These are phyloP conservation scores for Ophiostoma ulmi DNA, from an alignment of 2,329 filamentous ascomycete species.

Conservation along the genomic window DNA sequence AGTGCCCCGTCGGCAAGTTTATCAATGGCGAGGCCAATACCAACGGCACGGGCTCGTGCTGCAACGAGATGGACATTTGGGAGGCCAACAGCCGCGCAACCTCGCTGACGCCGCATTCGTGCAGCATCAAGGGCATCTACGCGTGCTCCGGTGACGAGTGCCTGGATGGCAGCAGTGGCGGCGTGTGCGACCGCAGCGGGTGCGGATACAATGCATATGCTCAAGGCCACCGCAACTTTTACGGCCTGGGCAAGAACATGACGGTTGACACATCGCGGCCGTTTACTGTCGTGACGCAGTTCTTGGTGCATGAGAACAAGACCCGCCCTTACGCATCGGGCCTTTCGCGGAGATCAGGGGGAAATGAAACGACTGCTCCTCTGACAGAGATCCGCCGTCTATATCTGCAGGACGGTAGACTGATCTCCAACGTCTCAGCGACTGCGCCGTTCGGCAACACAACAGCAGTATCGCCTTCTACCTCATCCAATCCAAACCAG, in stretches of 20 bases:
- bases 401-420: neutral
- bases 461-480: neutral
- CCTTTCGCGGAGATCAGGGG: neutral
- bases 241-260: slow-evolving; percentile 33
- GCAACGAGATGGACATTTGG: slow-evolving; percentile 57
- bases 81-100: slow-evolving; percentile 57
- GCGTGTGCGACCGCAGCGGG: slow-evolving; percentile 58
- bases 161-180: slow-evolving; percentile 41
- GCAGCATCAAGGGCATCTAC: slow-evolving; percentile 41
- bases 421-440: neutral
- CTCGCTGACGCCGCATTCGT: slow-evolving; percentile 56
- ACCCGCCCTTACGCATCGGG: neutral
- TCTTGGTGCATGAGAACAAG: slow-evolving; percentile 35
- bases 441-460: neutral
- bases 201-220: slow-evolving; percentile 64
- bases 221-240: slow-evolving; percentile 56
- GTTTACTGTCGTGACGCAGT: slow-evolving; percentile 60
- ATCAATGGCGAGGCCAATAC: slow-evolving; percentile 40
- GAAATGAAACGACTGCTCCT: neutral
- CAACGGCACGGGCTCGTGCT: slow-evolving; percentile 49
- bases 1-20: slow-evolving; percentile 45
- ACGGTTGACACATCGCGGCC: slow-evolving; percentile 53
- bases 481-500: neutral
- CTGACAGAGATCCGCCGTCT: neutral
- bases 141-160: slow-evolving; percentile 42